A percentile compares a stretch with the other conserved stretches of the same genome.
Conservation (phyloP, 257 asterid genomes). For the Linaria vulgaris region DNA sequence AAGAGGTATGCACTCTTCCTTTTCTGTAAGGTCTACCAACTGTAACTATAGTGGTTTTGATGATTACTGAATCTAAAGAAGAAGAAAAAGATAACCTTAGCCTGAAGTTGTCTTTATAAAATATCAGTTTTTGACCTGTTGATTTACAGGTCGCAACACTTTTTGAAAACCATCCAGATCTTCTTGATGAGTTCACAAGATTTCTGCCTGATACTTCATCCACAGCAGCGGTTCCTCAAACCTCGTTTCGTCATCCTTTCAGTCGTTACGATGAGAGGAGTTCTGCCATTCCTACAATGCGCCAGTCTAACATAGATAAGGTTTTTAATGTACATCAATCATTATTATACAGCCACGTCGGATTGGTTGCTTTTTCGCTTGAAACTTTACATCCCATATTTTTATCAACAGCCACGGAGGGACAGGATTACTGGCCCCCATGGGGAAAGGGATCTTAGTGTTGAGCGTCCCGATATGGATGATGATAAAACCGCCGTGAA, state of each 20-base stretch:
- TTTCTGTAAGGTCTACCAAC: background rate
- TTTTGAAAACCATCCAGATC: conserved; percentile 83
- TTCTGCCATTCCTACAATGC: conserved; percentile 59
- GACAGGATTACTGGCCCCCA: conserved; percentile 64
- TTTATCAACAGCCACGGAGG: conserved; percentile 64
- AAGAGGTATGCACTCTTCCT: conserved; percentile 61
- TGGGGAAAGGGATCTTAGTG: conserved; percentile 70
- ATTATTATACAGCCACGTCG: conserved; percentile 10
- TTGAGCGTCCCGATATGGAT: conserved; percentile 76
- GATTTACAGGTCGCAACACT: conserved; percentile 77
- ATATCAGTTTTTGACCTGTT: conserved; percentile 15
- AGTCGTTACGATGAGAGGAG: conserved; percentile 80
- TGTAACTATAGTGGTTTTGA: no score
- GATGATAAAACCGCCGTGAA: conserved; percentile 71
- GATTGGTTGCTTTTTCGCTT: conserved; percentile 15
- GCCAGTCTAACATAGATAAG: conserved; percentile 71
- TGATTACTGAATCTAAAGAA: no score
- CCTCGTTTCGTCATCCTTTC: conserved; percentile 57
- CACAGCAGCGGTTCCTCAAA: conserved; percentile 57
- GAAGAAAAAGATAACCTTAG: no score
- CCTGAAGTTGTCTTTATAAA: conserved; percentile 11
- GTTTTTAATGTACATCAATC: conserved; percentile 37
- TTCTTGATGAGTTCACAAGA: conserved; percentile 92
- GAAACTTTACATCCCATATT: conserved; percentile 20
- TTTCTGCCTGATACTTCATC: conserved; percentile 86